Evolutionary conservation across 345 rosid genomes (phyloP), one percentile per base, ranked within the genome.

Genomic region (Brassica incana): DNA sequence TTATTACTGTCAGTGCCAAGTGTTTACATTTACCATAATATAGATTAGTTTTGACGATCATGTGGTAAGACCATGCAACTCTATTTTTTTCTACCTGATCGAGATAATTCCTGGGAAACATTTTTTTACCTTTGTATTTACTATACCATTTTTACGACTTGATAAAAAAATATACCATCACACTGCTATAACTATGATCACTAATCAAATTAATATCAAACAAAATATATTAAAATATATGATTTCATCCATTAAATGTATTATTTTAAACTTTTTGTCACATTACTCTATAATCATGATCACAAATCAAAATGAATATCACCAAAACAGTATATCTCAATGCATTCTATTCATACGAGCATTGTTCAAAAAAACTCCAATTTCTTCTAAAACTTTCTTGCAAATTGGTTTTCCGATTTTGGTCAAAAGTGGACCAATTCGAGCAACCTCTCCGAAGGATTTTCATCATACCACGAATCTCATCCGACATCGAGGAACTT

Each of bases 1-100:
- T 40, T 59, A 27, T 67, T 76, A 76, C 32, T 38, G 67, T 30
- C 23, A n/a, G 43, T 16, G 68, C 48, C 59, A 58, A 67, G 16
- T 67, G 11, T 32, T 76, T 58, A 18, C 61, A 76, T 16, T 67
- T 75, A 75, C 58, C 62, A 58, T 48, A 50, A 0, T 59, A 20
- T 48, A 48, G n/a, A 48, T 11, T 48, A 48, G 54, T 48, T 11
- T 48, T 43, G 11, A 43, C n/a, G 12, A 43, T 48, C 56, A 45
- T 48, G 56, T 48, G 56, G 16, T 48, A 48, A 11, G 12, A 29
- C 32, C 32, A 29, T 29, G 32, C 32, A 43, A 11, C 50, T 3
- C 50, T 43, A 29, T 29, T 43, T 11, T 11, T 14, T 8, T 43
- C 50, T 43, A 48, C 56, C 56, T 15, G 16, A 4, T 5, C 56